Evolutionary conservation across 306 rosid genomes (phyloP).

Genomic region (Psophocarpus tetragonolobus): DNA sequence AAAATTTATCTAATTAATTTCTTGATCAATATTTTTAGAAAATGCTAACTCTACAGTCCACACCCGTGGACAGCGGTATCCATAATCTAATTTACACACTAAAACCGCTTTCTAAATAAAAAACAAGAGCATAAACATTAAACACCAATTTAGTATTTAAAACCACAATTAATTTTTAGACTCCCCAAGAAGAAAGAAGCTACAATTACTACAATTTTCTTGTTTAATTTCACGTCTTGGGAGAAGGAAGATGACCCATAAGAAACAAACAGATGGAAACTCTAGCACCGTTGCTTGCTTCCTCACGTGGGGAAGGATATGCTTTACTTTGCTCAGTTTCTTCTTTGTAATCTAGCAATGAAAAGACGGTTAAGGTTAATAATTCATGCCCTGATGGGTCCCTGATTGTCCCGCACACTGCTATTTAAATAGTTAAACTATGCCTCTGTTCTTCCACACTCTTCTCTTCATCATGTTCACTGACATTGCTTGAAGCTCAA

Average conservation of each 20-base stretch:
- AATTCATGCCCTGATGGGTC: conserved; percentile 35
- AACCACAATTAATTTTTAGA: too few relatives aligned
- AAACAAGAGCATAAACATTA: too few relatives aligned
- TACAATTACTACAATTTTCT: not conserved
- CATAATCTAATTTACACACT: too few relatives aligned
- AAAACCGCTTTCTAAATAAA: too few relatives aligned
- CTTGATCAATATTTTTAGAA: too few relatives aligned
- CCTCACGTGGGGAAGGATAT: conserved; percentile 42
- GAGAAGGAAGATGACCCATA: not conserved
- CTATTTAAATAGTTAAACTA: not conserved
- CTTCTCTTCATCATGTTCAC: not conserved
- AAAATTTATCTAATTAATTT: too few relatives aligned
- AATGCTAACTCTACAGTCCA: too few relatives aligned
- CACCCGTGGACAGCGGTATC: too few relatives aligned
- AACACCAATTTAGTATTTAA: too few relatives aligned
- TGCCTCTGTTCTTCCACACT: not conserved
- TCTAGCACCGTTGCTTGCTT: conserved; percentile 29
- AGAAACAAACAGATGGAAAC: conserved; percentile 24
- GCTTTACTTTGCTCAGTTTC: conserved; percentile 28
- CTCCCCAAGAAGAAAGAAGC: too few relatives aligned
- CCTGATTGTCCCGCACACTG: not conserved
- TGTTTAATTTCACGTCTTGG: not conserved
- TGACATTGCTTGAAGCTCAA: not conserved
- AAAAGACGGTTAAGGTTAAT: not conserved
- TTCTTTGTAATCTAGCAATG: conserved; percentile 7